phyloP scores from a whole-genome alignment of 768 basidiomycete species.

The Rickenella mellea region DNA sequence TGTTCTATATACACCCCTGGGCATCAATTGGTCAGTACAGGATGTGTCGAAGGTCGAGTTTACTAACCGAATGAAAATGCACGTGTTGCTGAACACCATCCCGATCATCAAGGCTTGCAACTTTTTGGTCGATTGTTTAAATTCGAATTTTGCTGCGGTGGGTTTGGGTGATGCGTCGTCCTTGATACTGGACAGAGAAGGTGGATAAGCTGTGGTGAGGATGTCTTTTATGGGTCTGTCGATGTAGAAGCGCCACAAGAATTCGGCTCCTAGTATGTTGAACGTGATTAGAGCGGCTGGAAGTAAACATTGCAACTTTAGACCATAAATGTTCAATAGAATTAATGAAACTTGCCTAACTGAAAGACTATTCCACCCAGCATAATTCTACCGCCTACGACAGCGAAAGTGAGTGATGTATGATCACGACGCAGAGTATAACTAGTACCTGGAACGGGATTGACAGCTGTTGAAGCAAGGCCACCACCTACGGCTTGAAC shows the following conservation, averaged over 20 bases:
- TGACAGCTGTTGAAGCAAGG: slow-evolving; percentile 3
- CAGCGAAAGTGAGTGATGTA: not conserved
- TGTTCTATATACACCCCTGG: slow-evolving; percentile 11
- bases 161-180: not conserved
- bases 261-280: not conserved
- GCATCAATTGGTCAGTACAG: not conserved
- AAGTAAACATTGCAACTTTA: not conserved
- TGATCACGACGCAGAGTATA: not conserved
- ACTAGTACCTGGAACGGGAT: not conserved
- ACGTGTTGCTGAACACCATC: not conserved
- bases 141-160: not conserved
- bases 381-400: not conserved
- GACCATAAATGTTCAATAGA: not conserved
- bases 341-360: not conserved
- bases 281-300: not conserved
- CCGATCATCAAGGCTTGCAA: slow-evolving; percentile 15
- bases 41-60: not conserved
- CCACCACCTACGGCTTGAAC: slow-evolving; percentile 1
- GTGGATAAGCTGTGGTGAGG: not conserved
- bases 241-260: not conserved
- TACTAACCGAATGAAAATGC: not conserved
- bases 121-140: not conserved
- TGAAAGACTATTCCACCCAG: not conserved
- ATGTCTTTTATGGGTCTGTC: not conserved
- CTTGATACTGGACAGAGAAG: not conserved